Conservation (phyloP, 441 rosid genomes). For the Erodium moschatum region DNA sequence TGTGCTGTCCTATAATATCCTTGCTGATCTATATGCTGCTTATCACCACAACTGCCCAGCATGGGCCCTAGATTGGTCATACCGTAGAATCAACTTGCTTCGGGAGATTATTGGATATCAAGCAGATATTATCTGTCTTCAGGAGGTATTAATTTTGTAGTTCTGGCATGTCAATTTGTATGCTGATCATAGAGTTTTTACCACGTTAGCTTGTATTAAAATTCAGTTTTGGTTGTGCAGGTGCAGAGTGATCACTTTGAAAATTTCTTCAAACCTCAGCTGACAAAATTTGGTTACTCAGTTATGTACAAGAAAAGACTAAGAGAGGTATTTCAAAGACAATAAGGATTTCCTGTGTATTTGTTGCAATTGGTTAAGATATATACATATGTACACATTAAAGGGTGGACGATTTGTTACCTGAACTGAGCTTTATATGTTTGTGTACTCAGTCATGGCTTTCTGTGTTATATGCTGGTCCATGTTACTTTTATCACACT, state of each 20-base stretch:
- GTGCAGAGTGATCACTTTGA: constrained; percentile 32
- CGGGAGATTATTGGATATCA: constrained; percentile 34
- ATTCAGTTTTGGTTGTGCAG: constrained; percentile 16
- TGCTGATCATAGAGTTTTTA: background rate
- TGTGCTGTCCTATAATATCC: constrained; percentile 44
- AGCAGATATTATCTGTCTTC: constrained; percentile 49
- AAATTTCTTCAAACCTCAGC: constrained; percentile 23
- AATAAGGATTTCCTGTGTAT: background rate
- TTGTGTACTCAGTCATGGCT: background rate
- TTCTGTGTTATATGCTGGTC: background rate
- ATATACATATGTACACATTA: background rate
- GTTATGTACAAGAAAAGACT: constrained; percentile 25
- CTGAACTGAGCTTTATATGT: background rate
- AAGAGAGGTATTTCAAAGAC: constrained; percentile 15
- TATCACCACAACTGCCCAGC: constrained; percentile 33
- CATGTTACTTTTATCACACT: constrained; percentile 6
- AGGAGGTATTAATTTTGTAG: constrained; percentile 32
- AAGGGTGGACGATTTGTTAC: no score
- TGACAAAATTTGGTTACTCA: constrained; percentile 27
- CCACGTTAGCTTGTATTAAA: background rate
- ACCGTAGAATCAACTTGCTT: constrained; percentile 41
- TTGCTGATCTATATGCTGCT: constrained; percentile 34
- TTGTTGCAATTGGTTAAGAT: background rate
- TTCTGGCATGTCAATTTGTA: background rate
- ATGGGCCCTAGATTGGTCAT: constrained; percentile 50